A percentile compares a stretch with the other conserved stretches of the same genome.
phyloP scores from a whole-genome alignment of 2,329 filamentous ascomycete species.

The Aspergillus nomiae region DNA sequence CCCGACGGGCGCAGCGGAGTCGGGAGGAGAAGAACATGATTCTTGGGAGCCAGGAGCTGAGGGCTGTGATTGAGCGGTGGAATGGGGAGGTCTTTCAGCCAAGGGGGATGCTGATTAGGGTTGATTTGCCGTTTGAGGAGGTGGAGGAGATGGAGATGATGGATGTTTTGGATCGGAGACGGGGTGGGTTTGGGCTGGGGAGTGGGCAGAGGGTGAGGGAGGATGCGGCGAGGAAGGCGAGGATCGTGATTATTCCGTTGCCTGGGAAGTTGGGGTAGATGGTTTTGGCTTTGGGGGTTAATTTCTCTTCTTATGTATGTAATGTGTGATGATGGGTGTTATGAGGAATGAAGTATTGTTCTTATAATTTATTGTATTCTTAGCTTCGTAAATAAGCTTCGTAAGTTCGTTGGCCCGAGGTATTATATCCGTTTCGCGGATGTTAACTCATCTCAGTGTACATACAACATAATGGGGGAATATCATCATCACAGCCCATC shows the following conservation, averaged over 20 bases:
- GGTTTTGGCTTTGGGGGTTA: neutral
- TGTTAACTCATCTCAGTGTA: neutral
- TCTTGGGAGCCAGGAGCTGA: constrained; percentile 23
- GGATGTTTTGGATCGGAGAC: constrained; percentile 12
- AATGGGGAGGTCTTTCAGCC: constrained; percentile 33
- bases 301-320: neutral
- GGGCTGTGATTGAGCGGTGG: constrained; percentile 28
- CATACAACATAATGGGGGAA: neutral
- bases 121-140: constrained; percentile 33
- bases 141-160: constrained; percentile 27
- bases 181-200: neutral
- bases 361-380: neutral
- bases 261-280: neutral
- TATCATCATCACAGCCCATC: neutral
- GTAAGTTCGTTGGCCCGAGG: neutral
- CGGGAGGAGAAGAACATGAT: constrained; percentile 31
- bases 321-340: neutral
- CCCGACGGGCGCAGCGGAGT: constrained; percentile 19
- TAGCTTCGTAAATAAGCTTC: neutral
- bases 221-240: constrained; percentile 1
- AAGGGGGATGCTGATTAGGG: constrained; percentile 30
- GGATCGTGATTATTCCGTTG: constrained; percentile 1
- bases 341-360: neutral
- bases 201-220: neutral
- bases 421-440: neutral